A percentile compares a stretch with the other conserved stretches of the same genome.
phyloP scores from a whole-genome alignment of 1,139 yeast species.

The Lodderomyces parapsilosis region DNA sequence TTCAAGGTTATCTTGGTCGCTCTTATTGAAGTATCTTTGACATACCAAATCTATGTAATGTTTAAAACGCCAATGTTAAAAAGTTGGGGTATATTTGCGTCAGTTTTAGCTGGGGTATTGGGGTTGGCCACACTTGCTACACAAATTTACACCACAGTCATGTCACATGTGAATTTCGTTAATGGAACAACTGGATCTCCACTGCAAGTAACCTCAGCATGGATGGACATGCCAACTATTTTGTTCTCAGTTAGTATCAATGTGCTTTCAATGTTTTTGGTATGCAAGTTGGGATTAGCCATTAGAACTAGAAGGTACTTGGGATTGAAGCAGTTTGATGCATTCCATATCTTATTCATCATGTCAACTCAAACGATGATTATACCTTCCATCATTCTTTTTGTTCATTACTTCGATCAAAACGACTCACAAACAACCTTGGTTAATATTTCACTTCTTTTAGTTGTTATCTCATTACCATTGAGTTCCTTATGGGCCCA shows the following conservation, averaged over 20 bases:
- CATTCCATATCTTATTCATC: constrained; percentile 74
- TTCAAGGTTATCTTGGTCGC: constrained; percentile 58
- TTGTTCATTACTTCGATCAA: constrained; percentile 41
- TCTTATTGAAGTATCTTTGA: constrained; percentile 61
- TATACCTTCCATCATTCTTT: constrained; percentile 69
- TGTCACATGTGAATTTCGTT: constrained; percentile 16
- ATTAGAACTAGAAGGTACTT: constrained; percentile 67
- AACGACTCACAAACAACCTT: constrained; percentile 16
- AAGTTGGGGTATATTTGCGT: constrained; percentile 37
- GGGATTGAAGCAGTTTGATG: constrained; percentile 80
- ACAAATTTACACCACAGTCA: constrained; percentile 42
- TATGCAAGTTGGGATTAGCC: constrained; percentile 63
- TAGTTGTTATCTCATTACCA: constrained; percentile 67
- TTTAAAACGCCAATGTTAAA: constrained; percentile 55
- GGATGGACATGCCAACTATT: constrained; percentile 52
- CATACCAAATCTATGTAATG: constrained; percentile 68
- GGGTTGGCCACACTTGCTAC: constrained; percentile 53
- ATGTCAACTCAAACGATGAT: constrained; percentile 83
- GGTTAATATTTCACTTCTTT: constrained; percentile 24
- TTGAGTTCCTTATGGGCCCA: constrained; percentile 87
- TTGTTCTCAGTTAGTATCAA: constrained; percentile 69
- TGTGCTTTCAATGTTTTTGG: constrained; percentile 57
- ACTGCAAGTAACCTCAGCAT: constrained; percentile 23
- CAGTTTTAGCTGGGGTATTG: constrained; percentile 38
- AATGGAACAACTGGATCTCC: constrained; percentile 7